A percentile compares a stretch with the other conserved stretches of the same genome.
phyloP scores from a whole-genome alignment of 2,329 filamentous ascomycete species.

The Colletotrichum filicis region DNA sequence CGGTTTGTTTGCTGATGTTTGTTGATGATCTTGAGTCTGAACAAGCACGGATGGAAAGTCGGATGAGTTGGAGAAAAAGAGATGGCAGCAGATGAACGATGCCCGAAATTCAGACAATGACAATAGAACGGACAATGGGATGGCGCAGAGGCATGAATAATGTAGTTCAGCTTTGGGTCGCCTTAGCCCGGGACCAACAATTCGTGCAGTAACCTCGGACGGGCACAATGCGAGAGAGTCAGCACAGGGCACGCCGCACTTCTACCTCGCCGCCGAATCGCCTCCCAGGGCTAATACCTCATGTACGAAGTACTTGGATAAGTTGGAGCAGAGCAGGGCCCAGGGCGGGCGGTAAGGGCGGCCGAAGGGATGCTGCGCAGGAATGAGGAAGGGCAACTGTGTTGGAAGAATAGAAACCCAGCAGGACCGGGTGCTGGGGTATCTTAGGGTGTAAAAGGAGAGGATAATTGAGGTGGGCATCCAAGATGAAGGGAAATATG shows the following conservation, averaged over 20 bases:
- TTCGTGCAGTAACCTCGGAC: conserved; percentile 23
- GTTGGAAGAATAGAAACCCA: neutral
- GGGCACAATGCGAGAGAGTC: neutral
- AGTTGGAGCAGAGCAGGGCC: neutral
- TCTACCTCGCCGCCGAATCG: conserved; percentile 3
- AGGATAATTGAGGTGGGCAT: neutral
- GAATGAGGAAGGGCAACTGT: neutral
- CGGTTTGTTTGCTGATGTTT: neutral
- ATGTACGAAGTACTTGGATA: neutral
- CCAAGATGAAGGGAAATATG: neutral
- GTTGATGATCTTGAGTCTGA: neutral
- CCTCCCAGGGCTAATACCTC: neutral
- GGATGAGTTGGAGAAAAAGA: neutral
- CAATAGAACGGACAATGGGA: neutral
- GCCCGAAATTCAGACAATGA: neutral
- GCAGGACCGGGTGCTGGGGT: neutral
- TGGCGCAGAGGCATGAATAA: conserved; percentile 6
- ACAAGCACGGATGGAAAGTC: neutral
- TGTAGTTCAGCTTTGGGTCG: conserved; percentile 1
- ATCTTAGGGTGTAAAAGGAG: neutral
- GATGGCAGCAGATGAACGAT: neutral
- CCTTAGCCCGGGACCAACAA: neutral
- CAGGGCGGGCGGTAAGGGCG: neutral
- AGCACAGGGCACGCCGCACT: conserved; percentile 14
- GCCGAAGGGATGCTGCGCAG: neutral